These are phyloP conservation scores for Rugiboletus extremiorientalis DNA, from an alignment of 1,284 basidiomycete genomes.

Conservation along the genomic window DNA sequence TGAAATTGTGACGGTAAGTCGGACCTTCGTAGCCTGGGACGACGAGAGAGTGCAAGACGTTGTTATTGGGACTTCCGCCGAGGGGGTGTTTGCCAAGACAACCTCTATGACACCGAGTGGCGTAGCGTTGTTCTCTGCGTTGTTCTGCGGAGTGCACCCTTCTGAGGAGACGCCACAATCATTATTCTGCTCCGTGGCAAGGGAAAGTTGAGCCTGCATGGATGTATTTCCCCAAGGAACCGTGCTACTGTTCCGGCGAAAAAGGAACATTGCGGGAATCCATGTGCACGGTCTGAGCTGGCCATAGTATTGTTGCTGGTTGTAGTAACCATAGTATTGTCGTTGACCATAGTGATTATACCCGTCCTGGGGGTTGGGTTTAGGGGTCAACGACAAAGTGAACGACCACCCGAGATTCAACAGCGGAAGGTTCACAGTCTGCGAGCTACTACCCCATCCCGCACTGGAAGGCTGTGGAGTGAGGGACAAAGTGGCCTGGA, in stretches of 20 bases:
- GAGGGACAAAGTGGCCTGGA: slow-evolving; percentile 9
- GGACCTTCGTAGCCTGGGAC: neutral
- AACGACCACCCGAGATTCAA: slow-evolving; percentile 20
- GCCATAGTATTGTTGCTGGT: too few species aligned
- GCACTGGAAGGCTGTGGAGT: neutral
- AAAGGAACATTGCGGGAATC: slow-evolving; percentile 9
- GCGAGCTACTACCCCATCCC: neutral
- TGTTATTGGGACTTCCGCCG: neutral
- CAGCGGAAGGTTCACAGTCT: slow-evolving; percentile 16
- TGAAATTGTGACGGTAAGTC: slow-evolving; percentile 18
- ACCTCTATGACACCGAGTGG: slow-evolving; percentile 7
- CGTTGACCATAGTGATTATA: too few species aligned
- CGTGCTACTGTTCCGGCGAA: neutral
- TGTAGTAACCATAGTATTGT: too few species aligned
- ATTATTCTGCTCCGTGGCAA: neutral
- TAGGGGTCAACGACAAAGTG: slow-evolving; percentile 9
- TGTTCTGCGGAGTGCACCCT: neutral
- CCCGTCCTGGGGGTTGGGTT: too few species aligned
- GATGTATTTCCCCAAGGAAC: slow-evolving; percentile 15
- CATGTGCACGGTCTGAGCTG: too few species aligned
- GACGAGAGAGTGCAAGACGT: neutral
- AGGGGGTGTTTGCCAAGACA: slow-evolving; percentile 3
- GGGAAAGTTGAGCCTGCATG: slow-evolving; percentile 15
- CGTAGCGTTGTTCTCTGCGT: too few species aligned
- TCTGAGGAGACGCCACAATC: neutral